Evolutionary conservation across 1,284 basidiomycete species (phyloP), one percentile per base, ranked within the genome.

Genomic region (Clitocybe nebularis): DNA sequence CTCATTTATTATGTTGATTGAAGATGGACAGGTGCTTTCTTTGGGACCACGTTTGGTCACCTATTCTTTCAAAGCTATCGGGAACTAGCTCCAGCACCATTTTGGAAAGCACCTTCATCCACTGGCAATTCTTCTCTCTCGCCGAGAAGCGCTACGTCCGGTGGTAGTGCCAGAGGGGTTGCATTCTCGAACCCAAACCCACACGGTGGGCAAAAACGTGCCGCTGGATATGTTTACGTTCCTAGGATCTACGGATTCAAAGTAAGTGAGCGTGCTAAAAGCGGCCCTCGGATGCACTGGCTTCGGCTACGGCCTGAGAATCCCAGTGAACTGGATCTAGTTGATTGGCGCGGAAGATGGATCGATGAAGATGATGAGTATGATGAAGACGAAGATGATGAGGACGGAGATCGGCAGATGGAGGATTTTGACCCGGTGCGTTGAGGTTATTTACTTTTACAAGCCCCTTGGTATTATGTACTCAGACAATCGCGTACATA

Each of bases 41-140:
- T 99, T 67, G 96, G 96, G 16, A 98, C 96, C 0, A 98, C 96
- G 5, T 99, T 99, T 64, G 80, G 95, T 0, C 93, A 98, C 57
- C 77, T 99, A 22, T 92, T 99, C 68, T 98, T 98, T 74, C 94
- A 98, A 62, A 93, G 89, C 49, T 99, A 96, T 69, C 87, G 91
- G 23, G 90, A 93, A 62, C 78, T 93, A 22, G 81, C 89, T 3
- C 89, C 90, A 1, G 85, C 88, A 22, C 90, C 92, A 1, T 95
- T 92, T 66, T 89, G 78, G 75, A 85, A 85, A 49, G 73, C 78
- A 1, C 70, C 79, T 3, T 16, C 19, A 16, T 63, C 76, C 10
- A 49, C 62, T 1, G 61, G 63, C 11, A 64, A 68, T 7, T 72
- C 79, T 1, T 75, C 81, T 0, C 61, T 75, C 10, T 84, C 84